Conservation (phyloP, 2,329 filamentous ascomycete species). For the Hymenotorrendiella dingleyae region DNA sequence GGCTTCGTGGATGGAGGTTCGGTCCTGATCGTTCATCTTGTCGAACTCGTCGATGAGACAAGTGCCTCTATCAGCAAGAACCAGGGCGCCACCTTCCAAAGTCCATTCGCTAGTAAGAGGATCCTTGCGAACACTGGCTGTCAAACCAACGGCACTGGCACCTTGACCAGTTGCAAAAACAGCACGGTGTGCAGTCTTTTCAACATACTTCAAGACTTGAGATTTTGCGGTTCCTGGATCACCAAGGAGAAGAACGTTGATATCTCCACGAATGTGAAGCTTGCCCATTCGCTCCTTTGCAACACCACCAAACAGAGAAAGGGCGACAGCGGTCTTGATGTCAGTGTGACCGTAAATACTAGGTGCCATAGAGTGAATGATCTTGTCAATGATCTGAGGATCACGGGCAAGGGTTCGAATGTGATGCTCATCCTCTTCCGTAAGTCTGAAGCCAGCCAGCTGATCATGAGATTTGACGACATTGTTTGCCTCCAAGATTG, state of each 20-base stretch:
- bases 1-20: slow-evolving; percentile 96
- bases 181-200: slow-evolving; percentile 93
- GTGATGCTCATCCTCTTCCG: slow-evolving; percentile 86
- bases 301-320: slow-evolving; percentile 92
- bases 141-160: slow-evolving; percentile 94
- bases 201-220: slow-evolving; percentile 93
- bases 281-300: slow-evolving; percentile 84
- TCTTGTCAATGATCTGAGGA: slow-evolving; percentile 85
- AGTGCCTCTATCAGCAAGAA: slow-evolving; percentile 89
- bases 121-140: slow-evolving; percentile 90
- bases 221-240: slow-evolving; percentile 98
- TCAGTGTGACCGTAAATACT: slow-evolving; percentile 97
- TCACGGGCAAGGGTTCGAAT: slow-evolving; percentile 87
- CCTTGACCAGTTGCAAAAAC: slow-evolving; percentile 98
- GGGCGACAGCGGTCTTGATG: slow-evolving; percentile 92
- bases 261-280: slow-evolving; percentile 90
- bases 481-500: slow-evolving; percentile 95
- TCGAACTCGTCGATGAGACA: slow-evolving; percentile 98
- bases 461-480: slow-evolving; percentile 96
- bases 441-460: slow-evolving; percentile 90
- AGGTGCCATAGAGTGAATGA: slow-evolving; percentile 87
- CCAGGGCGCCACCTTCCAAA: slow-evolving; percentile 88
- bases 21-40: slow-evolving; percentile 99
- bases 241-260: slow-evolving; percentile 93
- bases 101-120: slow-evolving; percentile 97